Evolutionary conservation across 352 stramenopile genomes (phyloP).

Genomic region (Aphanomyces astaci): DNA sequence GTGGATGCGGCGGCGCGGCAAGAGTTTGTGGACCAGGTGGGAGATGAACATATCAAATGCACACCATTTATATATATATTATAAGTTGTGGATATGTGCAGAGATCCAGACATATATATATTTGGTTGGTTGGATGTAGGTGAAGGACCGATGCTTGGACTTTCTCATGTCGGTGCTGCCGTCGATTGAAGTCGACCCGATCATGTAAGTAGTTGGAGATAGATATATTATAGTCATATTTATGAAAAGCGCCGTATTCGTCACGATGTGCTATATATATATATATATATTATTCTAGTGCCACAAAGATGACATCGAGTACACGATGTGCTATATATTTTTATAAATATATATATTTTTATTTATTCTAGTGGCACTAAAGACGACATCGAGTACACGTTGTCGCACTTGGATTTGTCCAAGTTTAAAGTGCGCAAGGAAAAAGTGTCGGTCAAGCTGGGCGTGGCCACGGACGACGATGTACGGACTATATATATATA

Average conservation of each 20-base stretch:
- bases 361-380: conserved; percentile 38
- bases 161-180: conserved; percentile 82
- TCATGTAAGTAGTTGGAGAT: conserved; percentile 29
- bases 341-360: neutral
- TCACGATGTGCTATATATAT: too few species aligned
- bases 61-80: too few species aligned
- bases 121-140: neutral
- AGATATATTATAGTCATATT: too few species aligned
- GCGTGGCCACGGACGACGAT: conserved; percentile 66
- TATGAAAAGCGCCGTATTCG: too few species aligned
- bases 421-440: conserved; percentile 82
- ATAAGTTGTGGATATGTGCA: too few species aligned
- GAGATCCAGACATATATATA: neutral
- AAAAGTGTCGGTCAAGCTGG: conserved; percentile 76
- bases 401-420: conserved; percentile 71
- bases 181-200: conserved; percentile 75
- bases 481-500: neutral
- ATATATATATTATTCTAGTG: too few species aligned
- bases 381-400: conserved; percentile 66
- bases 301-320: too few species aligned
- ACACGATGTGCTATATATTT: neutral
- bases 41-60: too few species aligned
- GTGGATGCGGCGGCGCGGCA: conserved; percentile 60
- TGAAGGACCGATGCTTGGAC: conserved; percentile 80
- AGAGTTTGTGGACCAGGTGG: conserved; percentile 51